A percentile compares a stretch with the other conserved stretches of the same genome.
Evolutionary conservation across 1,284 basidiomycete genomes (phyloP).

Genomic region (Amylostereum chailletii): DNA sequence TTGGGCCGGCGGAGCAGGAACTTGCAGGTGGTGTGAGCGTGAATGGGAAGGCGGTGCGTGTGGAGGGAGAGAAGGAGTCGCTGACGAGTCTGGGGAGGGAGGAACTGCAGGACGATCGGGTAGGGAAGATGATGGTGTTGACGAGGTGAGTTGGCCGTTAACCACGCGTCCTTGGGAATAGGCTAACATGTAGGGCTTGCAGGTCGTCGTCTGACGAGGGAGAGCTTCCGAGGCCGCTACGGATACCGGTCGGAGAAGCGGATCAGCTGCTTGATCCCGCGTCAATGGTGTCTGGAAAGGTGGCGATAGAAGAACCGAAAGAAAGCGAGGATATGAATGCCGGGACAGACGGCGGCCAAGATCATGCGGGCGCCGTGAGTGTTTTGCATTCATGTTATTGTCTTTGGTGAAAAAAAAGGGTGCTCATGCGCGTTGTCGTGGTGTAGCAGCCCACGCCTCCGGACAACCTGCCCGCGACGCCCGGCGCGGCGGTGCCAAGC

Average conservation of each 20-base stretch:
- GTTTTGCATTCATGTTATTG: background rate
- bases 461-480: constrained; percentile 6
- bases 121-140: constrained; percentile 52
- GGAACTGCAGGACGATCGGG: constrained; percentile 61
- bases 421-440: constrained; percentile 3
- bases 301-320: constrained; percentile 20
- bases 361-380: constrained; percentile 19
- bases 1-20: constrained; percentile 33
- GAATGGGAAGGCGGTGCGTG: constrained; percentile 43
- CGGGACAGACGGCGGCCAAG: constrained; percentile 18
- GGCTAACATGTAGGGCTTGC: constrained; percentile 5
- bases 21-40: constrained; percentile 31
- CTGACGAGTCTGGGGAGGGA: constrained; percentile 61
- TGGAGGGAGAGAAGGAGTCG: constrained; percentile 70
- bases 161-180: background rate
- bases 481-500: constrained; percentile 7
- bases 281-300: constrained; percentile 16
- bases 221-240: constrained; percentile 51
- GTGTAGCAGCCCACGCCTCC: constrained; percentile 8
- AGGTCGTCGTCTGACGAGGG: constrained; percentile 38
- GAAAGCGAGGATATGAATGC: constrained; percentile 21
- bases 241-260: constrained; percentile 54
- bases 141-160: constrained; percentile 39
- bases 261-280: constrained; percentile 43
- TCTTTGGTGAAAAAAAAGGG: too few species aligned